Evolutionary conservation across 768 basidiomycete genomes (phyloP), one percentile per base, ranked within the genome.

Genomic region (Lentinula lateritia): DNA sequence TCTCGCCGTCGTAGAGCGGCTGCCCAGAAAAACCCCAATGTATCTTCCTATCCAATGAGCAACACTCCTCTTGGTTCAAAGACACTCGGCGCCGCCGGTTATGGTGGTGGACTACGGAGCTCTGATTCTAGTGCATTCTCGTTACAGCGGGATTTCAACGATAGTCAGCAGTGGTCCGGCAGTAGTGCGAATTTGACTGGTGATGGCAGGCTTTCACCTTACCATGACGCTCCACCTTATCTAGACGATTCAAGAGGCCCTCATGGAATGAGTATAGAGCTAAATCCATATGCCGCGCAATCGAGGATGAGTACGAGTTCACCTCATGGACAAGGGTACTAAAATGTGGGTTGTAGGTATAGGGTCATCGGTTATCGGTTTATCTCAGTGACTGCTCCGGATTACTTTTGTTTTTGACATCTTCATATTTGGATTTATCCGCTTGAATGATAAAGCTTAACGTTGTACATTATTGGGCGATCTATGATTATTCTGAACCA

Each of bases 71-170:
- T 62, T 41, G 62, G 45, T 15, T 36, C 43, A 50, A 58, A 52
- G 50, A 62, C 55, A 8, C 28, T 42, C 13, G 42, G 36, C 16
- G 61, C 23, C 4, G 48, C 2, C 1, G 28, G 34, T 12, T 63
- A 59, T 67, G 61, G 69, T 60, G 66, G 64, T 50, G 67, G 62
- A 48, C 68, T 70, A 59, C 74, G 85, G 43, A 73, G 73, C 73
- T 86, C 86, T 64, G 83, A 88, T 74, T 84, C 86, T 67, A 87
- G 85, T 64, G 82, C 87, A 39, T 90, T 90, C 67, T 89, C 89
- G n/a, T 71, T 91, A 67, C 82, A 83, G 65, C 86, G 87, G 69
- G 82, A 81, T 60, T 61, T 23, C 65, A 85, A 83, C 67, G 65
- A 75, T 59, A 84, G 80, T 66, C 78, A 76, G 65, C 77, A 80